phyloP scores from a whole-genome alignment of 2,329 filamentous ascomycete genomes.

The Fusarium anthophilum region DNA sequence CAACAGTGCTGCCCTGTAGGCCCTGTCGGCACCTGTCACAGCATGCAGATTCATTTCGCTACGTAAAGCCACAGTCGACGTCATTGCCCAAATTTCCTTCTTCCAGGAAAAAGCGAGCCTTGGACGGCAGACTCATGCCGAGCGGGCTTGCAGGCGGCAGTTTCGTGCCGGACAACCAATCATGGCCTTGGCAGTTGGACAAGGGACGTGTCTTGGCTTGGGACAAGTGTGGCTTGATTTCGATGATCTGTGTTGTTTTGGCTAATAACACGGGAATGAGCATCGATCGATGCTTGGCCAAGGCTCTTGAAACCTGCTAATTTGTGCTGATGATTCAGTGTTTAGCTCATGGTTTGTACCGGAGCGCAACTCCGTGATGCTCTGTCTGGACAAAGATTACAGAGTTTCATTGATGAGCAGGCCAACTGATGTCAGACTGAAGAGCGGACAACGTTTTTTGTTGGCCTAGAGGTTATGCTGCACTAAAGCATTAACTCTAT shows the following conservation, averaged over 20 bases:
- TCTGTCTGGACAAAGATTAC: neutral
- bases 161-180: constrained; percentile 31
- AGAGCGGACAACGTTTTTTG: too few relatives aligned
- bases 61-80: constrained; percentile 29
- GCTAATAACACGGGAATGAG: constrained; percentile 3
- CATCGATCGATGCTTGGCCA: neutral
- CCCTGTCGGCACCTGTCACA: neutral
- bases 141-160: constrained; percentile 25
- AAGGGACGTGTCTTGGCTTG: constrained; percentile 25
- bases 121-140: constrained; percentile 34
- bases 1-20: neutral
- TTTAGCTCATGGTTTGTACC: neutral
- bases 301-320: constrained; percentile 10
- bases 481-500: neutral
- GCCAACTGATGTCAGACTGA: neutral
- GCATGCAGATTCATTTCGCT: neutral
- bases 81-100: constrained; percentile 11
- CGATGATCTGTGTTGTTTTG: neutral
- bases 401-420: neutral
- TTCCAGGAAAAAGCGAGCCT: constrained; percentile 10
- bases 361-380: neutral
- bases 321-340: constrained; percentile 10
- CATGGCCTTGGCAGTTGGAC: neutral
- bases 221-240: constrained; percentile 24
- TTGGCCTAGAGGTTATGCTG: neutral